Conservation (phyloP, 1,284 basidiomycete genomes). For the Porogramme epimiltina region DNA sequence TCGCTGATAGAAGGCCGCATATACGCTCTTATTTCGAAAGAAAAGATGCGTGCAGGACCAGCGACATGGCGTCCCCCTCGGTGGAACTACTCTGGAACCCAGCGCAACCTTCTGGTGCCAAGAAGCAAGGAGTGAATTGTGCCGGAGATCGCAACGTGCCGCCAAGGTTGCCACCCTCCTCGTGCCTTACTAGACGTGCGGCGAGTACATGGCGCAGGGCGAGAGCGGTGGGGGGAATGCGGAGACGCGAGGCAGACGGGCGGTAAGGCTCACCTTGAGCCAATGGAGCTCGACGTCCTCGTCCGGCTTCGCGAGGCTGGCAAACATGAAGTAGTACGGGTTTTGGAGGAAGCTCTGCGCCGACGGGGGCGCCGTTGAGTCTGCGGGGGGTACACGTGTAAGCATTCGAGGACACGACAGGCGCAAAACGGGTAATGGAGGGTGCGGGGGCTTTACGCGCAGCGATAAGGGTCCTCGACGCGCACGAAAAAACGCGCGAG, state of each 20-base stretch:
- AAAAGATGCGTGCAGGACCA: no score
- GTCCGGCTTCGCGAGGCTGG: slow-evolving; percentile 84
- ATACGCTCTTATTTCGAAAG: no score
- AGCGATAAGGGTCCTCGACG: no score
- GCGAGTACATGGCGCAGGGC: no score
- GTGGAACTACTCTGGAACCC: no score
- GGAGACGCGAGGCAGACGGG: neutral
- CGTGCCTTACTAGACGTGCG: no score
- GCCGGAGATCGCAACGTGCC: neutral
- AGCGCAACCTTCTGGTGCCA: no score
- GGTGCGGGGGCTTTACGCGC: slow-evolving; percentile 20
- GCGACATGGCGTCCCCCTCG: no score
- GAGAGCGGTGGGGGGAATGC: neutral
- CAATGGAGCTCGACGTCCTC: slow-evolving; percentile 92
- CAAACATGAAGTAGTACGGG: slow-evolving; percentile 95
- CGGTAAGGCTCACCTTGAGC: slow-evolving; percentile 60
- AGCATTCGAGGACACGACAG: neutral
- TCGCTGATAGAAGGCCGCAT: no score
- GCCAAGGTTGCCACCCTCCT: neutral
- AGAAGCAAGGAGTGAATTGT: no score
- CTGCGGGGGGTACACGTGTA: slow-evolving; percentile 11
- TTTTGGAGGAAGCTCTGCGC: slow-evolving; percentile 74
- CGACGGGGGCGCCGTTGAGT: slow-evolving; percentile 22
- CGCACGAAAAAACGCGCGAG: neutral
- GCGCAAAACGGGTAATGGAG: neutral